Percentiles rank a stretch among this genome's conserved stretches.
Evolutionary conservation across 352 stramenopile genomes (phyloP).

Genomic region (Phytophthora podocarpi): DNA sequence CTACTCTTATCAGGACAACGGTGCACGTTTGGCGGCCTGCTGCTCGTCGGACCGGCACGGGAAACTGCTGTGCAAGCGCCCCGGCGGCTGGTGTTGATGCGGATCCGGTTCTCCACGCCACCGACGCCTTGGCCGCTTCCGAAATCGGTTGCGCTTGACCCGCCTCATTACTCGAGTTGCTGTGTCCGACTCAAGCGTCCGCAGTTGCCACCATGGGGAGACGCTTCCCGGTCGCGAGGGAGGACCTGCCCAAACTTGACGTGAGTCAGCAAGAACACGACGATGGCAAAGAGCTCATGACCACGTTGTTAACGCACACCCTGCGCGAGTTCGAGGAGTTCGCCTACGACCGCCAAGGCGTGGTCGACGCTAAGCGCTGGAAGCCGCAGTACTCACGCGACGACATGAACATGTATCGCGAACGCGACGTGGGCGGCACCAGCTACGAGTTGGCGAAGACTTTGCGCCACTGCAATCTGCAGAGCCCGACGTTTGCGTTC

Average conservation of each 20-base stretch:
- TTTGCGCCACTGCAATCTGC: conserved; percentile 26
- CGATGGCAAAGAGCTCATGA: conserved; percentile 39
- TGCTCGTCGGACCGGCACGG: conserved; percentile 14
- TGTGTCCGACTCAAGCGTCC: conserved; percentile 3
- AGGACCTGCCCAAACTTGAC: conserved; percentile 38
- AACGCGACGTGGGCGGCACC: conserved; percentile 37
- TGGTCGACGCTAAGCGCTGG: conserved; percentile 48
- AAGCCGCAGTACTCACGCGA: conserved; percentile 41
- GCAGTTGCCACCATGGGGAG: conserved; percentile 25
- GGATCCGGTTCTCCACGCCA: neutral
- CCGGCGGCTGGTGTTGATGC: neutral
- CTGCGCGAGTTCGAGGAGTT: conserved; percentile 51
- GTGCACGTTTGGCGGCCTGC: conserved; percentile 11
- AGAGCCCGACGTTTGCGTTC: conserved; percentile 24
- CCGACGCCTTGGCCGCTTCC: neutral
- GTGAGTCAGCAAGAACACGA: conserved; percentile 39
- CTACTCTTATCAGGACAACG: conserved; percentile 17
- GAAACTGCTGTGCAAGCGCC: conserved; percentile 27
- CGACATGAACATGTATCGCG: conserved; percentile 50
- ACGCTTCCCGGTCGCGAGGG: conserved; percentile 48
- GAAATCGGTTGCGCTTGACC: conserved; percentile 3
- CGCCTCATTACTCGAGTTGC: conserved; percentile 26
- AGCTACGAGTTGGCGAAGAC: conserved; percentile 25
- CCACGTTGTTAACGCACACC: conserved; percentile 39
- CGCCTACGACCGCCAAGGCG: conserved; percentile 27